Evolutionary conservation across 2,329 filamentous ascomycete species (phyloP).

Genomic region (Bipolaris cookei): DNA sequence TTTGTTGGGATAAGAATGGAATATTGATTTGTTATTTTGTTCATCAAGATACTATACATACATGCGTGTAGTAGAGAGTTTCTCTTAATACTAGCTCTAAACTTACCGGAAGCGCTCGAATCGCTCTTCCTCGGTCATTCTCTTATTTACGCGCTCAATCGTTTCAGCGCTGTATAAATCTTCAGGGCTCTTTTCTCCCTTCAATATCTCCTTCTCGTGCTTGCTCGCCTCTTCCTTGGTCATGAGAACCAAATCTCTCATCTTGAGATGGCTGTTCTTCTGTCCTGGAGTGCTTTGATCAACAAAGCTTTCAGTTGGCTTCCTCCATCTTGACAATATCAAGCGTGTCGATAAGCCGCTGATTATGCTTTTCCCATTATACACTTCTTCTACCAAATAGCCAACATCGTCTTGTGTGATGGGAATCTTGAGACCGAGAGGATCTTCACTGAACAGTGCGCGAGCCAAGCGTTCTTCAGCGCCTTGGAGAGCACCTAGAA

Average conservation of each 20-base stretch:
- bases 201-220: slow-evolving; percentile 81
- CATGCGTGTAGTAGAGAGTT: background rate
- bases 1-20: background rate
- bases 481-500: slow-evolving; percentile 76
- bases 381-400: slow-evolving; percentile 90
- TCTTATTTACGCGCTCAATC: slow-evolving; percentile 69
- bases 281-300: slow-evolving; percentile 74
- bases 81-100: background rate
- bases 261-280: slow-evolving; percentile 71
- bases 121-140: slow-evolving; percentile 69
- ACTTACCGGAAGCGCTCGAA: slow-evolving; percentile 57
- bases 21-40: background rate
- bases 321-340: slow-evolving; percentile 79
- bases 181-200: slow-evolving; percentile 68
- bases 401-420: slow-evolving; percentile 81
- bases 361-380: slow-evolving; percentile 78
- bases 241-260: slow-evolving; percentile 83
- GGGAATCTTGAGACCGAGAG: slow-evolving; percentile 77
- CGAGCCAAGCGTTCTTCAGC: slow-evolving; percentile 77
- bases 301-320: slow-evolving; percentile 66
- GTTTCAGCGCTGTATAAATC: slow-evolving; percentile 76
- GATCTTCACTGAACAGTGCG: slow-evolving; percentile 58
- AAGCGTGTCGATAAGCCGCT: slow-evolving; percentile 82
- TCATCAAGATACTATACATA: background rate
- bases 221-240: slow-evolving; percentile 85